Evolutionary conservation across 176 grass and related monocot species (phyloP).

Genomic region (Ananas comosus): DNA sequence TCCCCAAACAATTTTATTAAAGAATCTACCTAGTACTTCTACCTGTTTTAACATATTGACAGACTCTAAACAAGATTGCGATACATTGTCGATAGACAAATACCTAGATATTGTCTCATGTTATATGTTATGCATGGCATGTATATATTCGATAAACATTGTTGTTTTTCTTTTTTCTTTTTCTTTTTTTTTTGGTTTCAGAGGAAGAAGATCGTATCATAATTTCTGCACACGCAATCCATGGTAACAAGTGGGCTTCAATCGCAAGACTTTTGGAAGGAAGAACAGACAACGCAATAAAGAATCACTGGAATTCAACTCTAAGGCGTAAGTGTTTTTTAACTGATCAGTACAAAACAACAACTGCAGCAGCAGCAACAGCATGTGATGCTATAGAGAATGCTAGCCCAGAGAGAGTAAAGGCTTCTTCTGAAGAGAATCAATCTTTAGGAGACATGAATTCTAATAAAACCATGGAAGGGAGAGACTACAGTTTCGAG

Average conservation of each 20-base stretch:
- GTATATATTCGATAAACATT: too few relatives aligned
- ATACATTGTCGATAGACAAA: too few relatives aligned
- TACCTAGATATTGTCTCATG: too few relatives aligned
- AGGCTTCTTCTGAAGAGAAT: conserved; percentile 40
- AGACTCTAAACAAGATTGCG: too few relatives aligned
- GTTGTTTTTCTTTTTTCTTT: conserved; percentile 2
- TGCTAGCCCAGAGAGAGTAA: conserved; percentile 28
- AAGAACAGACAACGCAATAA: conserved; percentile 94
- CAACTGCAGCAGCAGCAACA: too few relatives aligned
- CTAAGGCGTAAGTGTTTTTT: conserved; percentile 50
- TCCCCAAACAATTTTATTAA: too few relatives aligned
- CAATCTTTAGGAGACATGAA: conserved; percentile 23
- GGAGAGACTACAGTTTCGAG: conserved; percentile 29
- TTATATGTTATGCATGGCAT: neutral
- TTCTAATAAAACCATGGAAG: conserved; percentile 33
- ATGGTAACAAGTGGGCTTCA: conserved; percentile 91
- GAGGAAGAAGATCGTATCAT: conserved; percentile 91
- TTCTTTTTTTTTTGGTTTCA: conserved; percentile 30
- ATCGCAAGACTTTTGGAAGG: conserved; percentile 84
- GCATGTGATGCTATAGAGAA: conserved; percentile 24
- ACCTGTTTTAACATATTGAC: too few relatives aligned
- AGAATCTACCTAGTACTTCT: too few relatives aligned
- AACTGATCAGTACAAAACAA: conserved; percentile 26
- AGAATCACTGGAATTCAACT: conserved; percentile 99
- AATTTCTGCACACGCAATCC: conserved; percentile 63